phyloP scores from a whole-genome alignment of 2,329 filamentous ascomycete genomes.

The Didymella pomorum region DNA sequence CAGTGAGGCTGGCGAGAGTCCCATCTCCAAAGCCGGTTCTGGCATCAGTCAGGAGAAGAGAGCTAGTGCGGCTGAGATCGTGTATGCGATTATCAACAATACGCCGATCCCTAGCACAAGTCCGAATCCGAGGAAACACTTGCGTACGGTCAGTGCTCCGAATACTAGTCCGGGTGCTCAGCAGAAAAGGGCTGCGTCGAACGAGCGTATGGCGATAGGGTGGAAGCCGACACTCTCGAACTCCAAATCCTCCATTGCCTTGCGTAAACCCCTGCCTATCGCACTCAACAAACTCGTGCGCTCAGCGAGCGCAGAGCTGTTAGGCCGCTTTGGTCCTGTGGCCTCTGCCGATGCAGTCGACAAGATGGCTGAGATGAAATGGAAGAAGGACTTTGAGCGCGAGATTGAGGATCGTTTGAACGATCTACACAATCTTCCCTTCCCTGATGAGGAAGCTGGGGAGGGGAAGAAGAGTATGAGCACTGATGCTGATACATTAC shows the following conservation, averaged over 20 bases:
- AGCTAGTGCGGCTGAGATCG: constrained; percentile 29
- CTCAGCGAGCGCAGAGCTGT: constrained; percentile 24
- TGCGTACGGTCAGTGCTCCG: constrained; percentile 27
- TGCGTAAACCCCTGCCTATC: background rate
- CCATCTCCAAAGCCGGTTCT: constrained; percentile 10
- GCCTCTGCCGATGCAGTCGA: constrained; percentile 17
- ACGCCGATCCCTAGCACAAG: constrained; percentile 28
- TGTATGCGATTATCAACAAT: constrained; percentile 35
- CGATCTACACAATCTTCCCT: constrained; percentile 14
- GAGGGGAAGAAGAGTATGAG: constrained; percentile 2
- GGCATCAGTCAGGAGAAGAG: constrained; percentile 22
- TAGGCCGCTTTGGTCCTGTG: constrained; percentile 25
- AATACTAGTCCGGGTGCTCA: constrained; percentile 9
- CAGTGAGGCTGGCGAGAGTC: constrained; percentile 9
- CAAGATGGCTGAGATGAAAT: constrained; percentile 7
- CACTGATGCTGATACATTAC: constrained; percentile 8
- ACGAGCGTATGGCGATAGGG: constrained; percentile 24
- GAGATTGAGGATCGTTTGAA: constrained; percentile 23
- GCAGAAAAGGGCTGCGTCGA: background rate
- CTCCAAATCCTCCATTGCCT: background rate
- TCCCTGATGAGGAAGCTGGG: background rate
- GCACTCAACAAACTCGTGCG: constrained; percentile 9
- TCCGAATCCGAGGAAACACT: constrained; percentile 14
- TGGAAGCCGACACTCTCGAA: constrained; percentile 25
- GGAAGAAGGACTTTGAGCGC: constrained; percentile 24